Evolutionary conservation across 2,329 filamentous ascomycete genomes (phyloP).

Genomic region (Macroventuria anomochaeta): DNA sequence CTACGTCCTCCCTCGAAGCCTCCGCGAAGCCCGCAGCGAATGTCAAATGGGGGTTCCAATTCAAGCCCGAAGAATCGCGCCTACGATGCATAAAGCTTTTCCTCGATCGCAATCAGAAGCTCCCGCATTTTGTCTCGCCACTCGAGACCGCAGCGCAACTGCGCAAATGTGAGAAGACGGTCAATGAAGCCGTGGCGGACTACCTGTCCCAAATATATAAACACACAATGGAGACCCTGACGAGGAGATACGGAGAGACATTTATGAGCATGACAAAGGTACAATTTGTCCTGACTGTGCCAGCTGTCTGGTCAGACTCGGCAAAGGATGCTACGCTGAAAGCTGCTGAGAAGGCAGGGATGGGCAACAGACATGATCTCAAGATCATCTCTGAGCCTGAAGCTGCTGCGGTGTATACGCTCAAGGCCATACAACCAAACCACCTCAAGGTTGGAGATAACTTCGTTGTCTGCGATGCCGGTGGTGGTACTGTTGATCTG

Average conservation of each 20-base stretch:
- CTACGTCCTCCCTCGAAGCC: conserved; percentile 29
- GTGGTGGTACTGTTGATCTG: conserved; percentile 70
- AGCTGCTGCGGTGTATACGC: conserved; percentile 78
- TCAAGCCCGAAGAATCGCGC: conserved; percentile 76
- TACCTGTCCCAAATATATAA: conserved; percentile 78
- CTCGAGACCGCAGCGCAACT: conserved; percentile 78
- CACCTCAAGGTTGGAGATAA: conserved; percentile 71
- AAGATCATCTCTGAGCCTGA: conserved; percentile 82
- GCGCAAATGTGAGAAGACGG: conserved; percentile 76
- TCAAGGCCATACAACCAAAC: conserved; percentile 80
- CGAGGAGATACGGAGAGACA: conserved; percentile 74
- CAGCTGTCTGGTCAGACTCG: conserved; percentile 83
- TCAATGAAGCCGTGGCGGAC: conserved; percentile 79
- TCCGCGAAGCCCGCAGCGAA: conserved; percentile 27
- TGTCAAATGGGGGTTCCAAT: conserved; percentile 81
- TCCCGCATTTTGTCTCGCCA: conserved; percentile 80
- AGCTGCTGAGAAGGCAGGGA: conserved; percentile 78
- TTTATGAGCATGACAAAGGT: conserved; percentile 79
- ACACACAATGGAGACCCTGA: conserved; percentile 80
- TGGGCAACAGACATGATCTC: conserved; percentile 73
- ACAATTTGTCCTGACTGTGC: conserved; percentile 76
- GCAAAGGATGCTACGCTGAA: conserved; percentile 84
- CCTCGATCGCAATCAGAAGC: conserved; percentile 78
- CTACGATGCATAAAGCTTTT: conserved; percentile 86
- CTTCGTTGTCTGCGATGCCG: conserved; percentile 64